phyloP scores from a whole-genome alignment of 257 asterid species.

The Craterostigma plantagineum region DNA sequence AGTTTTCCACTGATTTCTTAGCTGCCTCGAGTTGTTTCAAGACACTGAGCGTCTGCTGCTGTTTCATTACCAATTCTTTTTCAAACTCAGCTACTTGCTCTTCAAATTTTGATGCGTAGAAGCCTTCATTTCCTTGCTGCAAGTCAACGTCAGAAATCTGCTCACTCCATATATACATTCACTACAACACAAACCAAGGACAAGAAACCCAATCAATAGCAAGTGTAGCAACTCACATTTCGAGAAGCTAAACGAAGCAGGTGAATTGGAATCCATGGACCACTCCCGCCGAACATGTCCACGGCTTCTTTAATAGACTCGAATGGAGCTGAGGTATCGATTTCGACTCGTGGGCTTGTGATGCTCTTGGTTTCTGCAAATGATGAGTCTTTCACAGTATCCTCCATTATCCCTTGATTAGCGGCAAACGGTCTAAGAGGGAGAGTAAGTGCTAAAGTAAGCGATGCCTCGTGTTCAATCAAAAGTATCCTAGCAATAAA shows the following conservation, averaged over 20 bases:
- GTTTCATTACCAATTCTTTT: constrained; percentile 42
- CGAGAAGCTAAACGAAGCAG: background rate
- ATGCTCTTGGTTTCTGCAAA: constrained; percentile 2
- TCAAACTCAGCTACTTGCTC: constrained; percentile 59
- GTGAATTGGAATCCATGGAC: constrained; percentile 60
- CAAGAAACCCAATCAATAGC: constrained; percentile 1
- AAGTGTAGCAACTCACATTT: constrained; percentile 16
- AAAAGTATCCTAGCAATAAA: background rate
- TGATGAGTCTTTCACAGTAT: too few species aligned
- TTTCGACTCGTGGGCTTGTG: constrained; percentile 26
- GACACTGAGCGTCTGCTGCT: constrained; percentile 65
- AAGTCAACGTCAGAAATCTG: background rate
- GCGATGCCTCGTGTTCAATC: too few species aligned
- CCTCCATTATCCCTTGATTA: too few species aligned
- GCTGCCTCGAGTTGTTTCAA: constrained; percentile 60
- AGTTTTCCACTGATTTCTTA: constrained; percentile 37
- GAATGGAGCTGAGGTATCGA: constrained; percentile 84
- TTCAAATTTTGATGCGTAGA: too few species aligned
- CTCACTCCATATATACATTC: background rate
- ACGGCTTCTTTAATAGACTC: constrained; percentile 93
- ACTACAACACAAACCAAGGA: background rate
- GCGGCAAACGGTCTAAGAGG: too few species aligned
- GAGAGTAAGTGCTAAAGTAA: too few species aligned
- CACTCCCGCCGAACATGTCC: constrained; percentile 74
- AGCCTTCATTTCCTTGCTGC: constrained; percentile 22